Evolutionary conservation across 139 green algal genomes (phyloP), one percentile per base, ranked within the genome.

Genomic region (Picochlorum sp.): DNA sequence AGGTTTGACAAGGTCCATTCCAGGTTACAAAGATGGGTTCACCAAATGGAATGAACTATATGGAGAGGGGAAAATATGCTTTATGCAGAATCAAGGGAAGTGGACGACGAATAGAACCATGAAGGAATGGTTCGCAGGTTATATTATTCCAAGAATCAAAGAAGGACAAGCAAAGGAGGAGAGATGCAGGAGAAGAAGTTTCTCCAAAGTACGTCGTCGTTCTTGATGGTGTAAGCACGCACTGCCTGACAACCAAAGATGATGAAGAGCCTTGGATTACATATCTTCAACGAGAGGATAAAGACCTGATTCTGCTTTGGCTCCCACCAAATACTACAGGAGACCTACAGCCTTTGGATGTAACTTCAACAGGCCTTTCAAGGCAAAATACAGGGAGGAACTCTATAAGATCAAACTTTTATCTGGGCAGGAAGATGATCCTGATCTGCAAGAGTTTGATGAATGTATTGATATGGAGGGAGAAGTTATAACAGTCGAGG

Each of bases 11-110:
- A 30, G 51, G n/a, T 26, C 51, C 6, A 58, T 58, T 58, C 51
- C 51, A 34, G 45, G 45, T 52, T 52, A 52, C 45, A 52, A 52
- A 52, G 51, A 58, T 58, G 51, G 51, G 5, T 26, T 34, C 51
- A 41, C 51, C 0, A 58, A 58, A 11, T 52, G 45, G 45, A 52
- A 52, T 52, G 45, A 52, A 23, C 45, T 52, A 4, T 52, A 52
- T 23, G 45, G 45, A 52, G 45, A 52, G 4, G 45, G 45, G 1
- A 52, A 52, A 52, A 52, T 52, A 52, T 52, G 45, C 9, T 52
- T 52, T n/a, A 52, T 52, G 45, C 45, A 52, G 18, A 52, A 52
- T n/a, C 45, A 52, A 52, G 45, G 45, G 45, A 52, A 52, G 4
- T 52, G 45, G 45, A 52, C 45, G 4, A 52, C 45, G 45, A 52